These are phyloP conservation scores for Przewalskia tangutica DNA, from an alignment of 257 asterid genomes.

Conservation along the genomic window DNA sequence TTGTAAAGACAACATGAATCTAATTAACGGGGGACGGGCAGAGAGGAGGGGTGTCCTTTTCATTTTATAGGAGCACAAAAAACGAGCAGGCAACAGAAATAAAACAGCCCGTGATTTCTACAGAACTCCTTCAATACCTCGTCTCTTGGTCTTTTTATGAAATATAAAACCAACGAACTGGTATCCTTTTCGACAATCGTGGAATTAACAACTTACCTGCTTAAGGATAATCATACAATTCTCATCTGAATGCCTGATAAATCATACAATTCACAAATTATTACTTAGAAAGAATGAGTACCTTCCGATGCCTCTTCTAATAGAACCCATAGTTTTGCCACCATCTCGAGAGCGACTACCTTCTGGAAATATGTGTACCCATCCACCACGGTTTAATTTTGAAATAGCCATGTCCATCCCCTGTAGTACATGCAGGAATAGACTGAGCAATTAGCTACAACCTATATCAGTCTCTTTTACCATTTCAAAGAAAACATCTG, in stretches of 20 bases:
- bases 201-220: neutral
- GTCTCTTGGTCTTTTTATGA: neutral
- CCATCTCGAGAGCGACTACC: slow-evolving; percentile 96
- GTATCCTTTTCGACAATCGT: neutral
- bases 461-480: neutral
- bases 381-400: slow-evolving; percentile 77
- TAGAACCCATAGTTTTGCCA: slow-evolving; percentile 66
- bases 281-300: slow-evolving; percentile 4
- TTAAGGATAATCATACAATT: neutral
- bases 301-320: slow-evolving; percentile 87
- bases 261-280: neutral
- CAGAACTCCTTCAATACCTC: neutral
- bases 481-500: neutral
- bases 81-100: neutral
- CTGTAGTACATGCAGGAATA: slow-evolving; percentile 21
- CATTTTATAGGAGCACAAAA: neutral
- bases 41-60: neutral
- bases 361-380: slow-evolving; percentile 97
- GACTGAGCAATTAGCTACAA: slow-evolving; percentile 1
- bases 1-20: neutral
- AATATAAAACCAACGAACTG: neutral
- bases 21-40: neutral
- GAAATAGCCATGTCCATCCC: slow-evolving; percentile 94
- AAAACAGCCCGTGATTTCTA: neutral
- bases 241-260: too few species aligned